Evolutionary conservation across 2,329 filamentous ascomycete genomes (phyloP).

Genomic region (Fusarium sp.): DNA sequence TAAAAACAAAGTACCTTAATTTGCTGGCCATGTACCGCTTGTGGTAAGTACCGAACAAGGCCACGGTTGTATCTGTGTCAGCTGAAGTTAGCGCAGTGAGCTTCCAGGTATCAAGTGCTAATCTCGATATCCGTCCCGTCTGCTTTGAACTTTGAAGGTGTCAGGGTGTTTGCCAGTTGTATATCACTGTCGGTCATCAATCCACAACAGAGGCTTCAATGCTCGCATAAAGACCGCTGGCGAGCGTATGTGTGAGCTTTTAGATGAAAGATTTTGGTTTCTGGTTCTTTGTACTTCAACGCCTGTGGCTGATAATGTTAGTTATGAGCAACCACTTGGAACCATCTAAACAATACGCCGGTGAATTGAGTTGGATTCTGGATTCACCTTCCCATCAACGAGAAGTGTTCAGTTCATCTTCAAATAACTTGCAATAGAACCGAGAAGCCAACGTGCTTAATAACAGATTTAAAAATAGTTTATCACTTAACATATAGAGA

Average conservation of each 20-base stretch:
- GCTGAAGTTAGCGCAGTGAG: background rate
- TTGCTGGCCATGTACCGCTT: too few relatives aligned
- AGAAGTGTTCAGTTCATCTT: background rate
- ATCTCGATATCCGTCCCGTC: background rate
- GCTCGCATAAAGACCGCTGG: background rate
- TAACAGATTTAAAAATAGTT: background rate
- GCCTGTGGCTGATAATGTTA: background rate
- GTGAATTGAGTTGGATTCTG: background rate
- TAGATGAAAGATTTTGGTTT: background rate
- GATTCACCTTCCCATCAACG: background rate
- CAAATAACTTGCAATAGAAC: background rate
- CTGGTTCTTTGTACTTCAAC: background rate
- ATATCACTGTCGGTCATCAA: background rate
- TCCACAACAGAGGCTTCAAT: background rate
- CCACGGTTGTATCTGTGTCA: background rate
- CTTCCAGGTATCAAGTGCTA: background rate
- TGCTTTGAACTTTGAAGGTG: background rate
- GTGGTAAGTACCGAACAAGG: background rate
- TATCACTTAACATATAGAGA: background rate
- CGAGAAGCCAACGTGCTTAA: too few relatives aligned
- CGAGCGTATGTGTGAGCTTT: background rate
- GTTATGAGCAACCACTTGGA: background rate
- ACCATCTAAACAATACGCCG: background rate
- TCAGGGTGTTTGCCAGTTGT: background rate
- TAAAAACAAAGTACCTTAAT: background rate